phyloP scores from a whole-genome alignment of 768 basidiomycete genomes.

The Scleroderma bovista region DNA sequence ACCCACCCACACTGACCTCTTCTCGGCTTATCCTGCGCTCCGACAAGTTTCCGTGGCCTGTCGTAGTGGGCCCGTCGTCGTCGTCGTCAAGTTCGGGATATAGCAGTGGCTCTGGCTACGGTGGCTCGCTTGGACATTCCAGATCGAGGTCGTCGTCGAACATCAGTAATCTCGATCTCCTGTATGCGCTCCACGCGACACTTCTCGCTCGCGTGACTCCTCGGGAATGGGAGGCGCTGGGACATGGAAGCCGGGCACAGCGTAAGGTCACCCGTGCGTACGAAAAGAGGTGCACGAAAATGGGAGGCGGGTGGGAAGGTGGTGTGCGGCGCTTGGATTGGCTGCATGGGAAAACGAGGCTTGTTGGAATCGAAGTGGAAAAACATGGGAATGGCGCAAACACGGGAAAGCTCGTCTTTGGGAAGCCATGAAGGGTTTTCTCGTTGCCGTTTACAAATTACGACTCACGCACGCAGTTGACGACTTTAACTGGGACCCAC shows the following conservation, averaged over 20 bases:
- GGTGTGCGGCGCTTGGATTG: conserved; percentile 68
- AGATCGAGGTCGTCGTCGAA: conserved; percentile 23
- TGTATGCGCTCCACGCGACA: conserved; percentile 53
- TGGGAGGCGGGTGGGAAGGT: conserved; percentile 65
- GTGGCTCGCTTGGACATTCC: conserved; percentile 18
- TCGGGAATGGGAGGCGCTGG: conserved; percentile 60
- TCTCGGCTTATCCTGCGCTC: conserved; percentile 47
- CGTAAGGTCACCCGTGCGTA: conserved; percentile 57
- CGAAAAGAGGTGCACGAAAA: conserved; percentile 52
- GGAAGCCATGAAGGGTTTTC: conserved; percentile 27
- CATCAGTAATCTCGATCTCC: conserved; percentile 60
- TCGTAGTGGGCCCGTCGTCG: conserved; percentile 43
- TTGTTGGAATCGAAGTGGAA: conserved; percentile 59
- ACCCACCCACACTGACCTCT: conserved; percentile 45
- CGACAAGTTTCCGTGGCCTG: conserved; percentile 57
- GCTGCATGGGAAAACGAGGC: conserved; percentile 52
- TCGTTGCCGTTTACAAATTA: no score
- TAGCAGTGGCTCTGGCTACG: conserved; percentile 17
- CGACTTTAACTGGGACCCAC: no score
- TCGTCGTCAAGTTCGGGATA: conserved; percentile 24
- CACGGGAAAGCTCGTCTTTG: conserved; percentile 47
- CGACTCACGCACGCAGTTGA: no score
- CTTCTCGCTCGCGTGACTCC: conserved; percentile 53
- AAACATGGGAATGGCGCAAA: conserved; percentile 34
- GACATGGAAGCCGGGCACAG: conserved; percentile 50